Evolutionary conservation across 805 yeast genomes (phyloP), one percentile per base, ranked within the genome.

Genomic region (Kodamaea hsintzibuensis): DNA sequence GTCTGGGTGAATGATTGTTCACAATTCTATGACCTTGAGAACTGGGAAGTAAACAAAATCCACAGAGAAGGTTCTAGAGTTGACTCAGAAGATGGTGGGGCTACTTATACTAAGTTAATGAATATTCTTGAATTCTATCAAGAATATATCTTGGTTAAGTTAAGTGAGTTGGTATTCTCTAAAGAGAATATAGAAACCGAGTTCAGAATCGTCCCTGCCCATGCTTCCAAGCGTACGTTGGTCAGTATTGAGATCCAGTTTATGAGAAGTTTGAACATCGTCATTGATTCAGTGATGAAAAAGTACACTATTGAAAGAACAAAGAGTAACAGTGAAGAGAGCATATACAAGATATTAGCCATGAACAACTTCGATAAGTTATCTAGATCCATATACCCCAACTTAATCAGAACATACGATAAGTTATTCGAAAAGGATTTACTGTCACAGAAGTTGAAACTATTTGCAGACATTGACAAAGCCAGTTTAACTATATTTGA

Each of bases 1-100:
- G 72, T 72, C 0, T 76, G 79, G 79, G 74, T 75, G 3, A 76
- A 76, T 54, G 80, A 76, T 55, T 74, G 79, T 56, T 65, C 76
- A 1, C 80, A 76, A 55, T 71, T 76, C 40, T 73, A 71, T 57
- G 79, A 74, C 49, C 60, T 76, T n/a, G 79, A 76, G 52, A 67
- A 65, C 42, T 76, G 79, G 79, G 76, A 68, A 40, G 65, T 65
- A 27, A 67, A 65, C 51, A 42, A 18, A 4, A 17, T 51, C 16
- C 40, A 10, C 38, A 33, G 18, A 12, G 47, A 45, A 2, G 46
- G 39, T 4, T 57, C 50, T 27, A 35, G 6, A 1, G 13, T 9
- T 12, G 27, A 59, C 38, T 17, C 40, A 49, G 42, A 54, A 18
- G 51, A 59, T 43, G 62, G 56, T 16, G 64, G 58, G 25, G 62